Base-by-base conservation (phyloP, 2,329 filamentous ascomycete species). In the Exophiala bonariae region DNA sequence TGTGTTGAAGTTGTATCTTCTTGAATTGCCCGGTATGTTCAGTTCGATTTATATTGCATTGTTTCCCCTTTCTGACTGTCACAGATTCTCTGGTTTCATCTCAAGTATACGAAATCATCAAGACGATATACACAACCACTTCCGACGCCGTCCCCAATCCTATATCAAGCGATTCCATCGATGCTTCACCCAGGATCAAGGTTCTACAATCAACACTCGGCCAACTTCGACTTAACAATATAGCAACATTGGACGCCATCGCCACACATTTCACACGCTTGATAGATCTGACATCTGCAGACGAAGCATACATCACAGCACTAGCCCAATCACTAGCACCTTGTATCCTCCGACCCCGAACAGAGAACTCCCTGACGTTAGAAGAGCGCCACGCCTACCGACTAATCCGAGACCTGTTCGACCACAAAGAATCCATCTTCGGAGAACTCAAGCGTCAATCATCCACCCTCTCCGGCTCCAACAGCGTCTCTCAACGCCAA, bases 251-350 rank as follows among this genome's bases (percentile, higher is more conserved):
- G 50, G 93, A 99, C 68, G 93, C 93, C 32, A 87, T 96, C 65
- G 95, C 95, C 78, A 97, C 95, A 57, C 93, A 99, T 71, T 97
- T 99, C 67, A 96, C 92, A 31, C 87, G 93, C 51, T 77, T 99
- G 50, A 95, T 99, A 63, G 93, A 99, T 67, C 78, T 99, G 54
- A 99, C 93, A 2, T 97, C 92, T 11, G 93, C 93, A 23, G 92
- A 96, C 59, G 93, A 99, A 64, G 74, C 82, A 34, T 99, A 95
- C 64, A 73, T 95, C 47, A 66, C 84, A 10, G 75, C 83, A 30
- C 80, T 99, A 31, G 87, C 90, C 2, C 82, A 83, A 19, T 73
- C 77, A 4, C 76, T 99, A 35, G 87, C 90, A 1, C 87, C 90
- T 4, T 96, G 90, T 66, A 83, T 99, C 56, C 78, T 99, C 36